Evolutionary conservation across 208 protist species (phyloP), one percentile per base, ranked within the genome.

Genomic region (Trypanosoma brucei): DNA sequence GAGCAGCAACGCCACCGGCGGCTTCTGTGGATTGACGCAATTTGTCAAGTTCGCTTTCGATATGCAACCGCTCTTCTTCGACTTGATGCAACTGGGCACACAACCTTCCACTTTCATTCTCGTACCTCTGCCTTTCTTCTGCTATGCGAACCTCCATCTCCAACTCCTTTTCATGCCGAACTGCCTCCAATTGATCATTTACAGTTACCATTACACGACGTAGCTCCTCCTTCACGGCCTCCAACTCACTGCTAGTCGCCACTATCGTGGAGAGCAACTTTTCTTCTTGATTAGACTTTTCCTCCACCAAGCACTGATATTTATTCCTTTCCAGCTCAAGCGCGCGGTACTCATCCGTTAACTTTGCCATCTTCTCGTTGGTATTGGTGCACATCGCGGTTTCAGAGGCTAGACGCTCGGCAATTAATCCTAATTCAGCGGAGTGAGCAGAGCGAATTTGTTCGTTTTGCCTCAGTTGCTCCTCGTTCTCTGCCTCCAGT

Each of bases 391-490:
- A 30, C 51, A 69, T 69, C 61, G 81, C 79, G 60, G 84, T 64
- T 65, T 91, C 88, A 9, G 57, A 63, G 3, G 67, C 54, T 2
- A 88, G 70, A 14, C 76, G 72, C 38, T 92, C 84, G 34, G 50
- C 70, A 30, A 79, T 56, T 14, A 46, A n/a, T 11, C 54, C 69
- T 34, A 76, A 83, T 40, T 91, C 81, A 38, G 60, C 45, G 62
- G 86, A 65, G 55, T 92, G 82, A 49, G 60, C 65, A 36, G 80
- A 69, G 57, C 91, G 88, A 35, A 94, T 61, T 35, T 60, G 58
- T 59, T 94, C 88, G 52, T 92, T 88, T 61, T 94, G 74, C 60
- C 81, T 82, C 44, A 91, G 73, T 54, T 89, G 84, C 52, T 92
- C 85, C 58, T 92, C 85, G 57, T 91, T 91, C 61, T 92, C 86